These are phyloP conservation scores for Diaporthe sp. DNA, from an alignment of 2,329 filamentous ascomycete species.

Conservation along the genomic window DNA sequence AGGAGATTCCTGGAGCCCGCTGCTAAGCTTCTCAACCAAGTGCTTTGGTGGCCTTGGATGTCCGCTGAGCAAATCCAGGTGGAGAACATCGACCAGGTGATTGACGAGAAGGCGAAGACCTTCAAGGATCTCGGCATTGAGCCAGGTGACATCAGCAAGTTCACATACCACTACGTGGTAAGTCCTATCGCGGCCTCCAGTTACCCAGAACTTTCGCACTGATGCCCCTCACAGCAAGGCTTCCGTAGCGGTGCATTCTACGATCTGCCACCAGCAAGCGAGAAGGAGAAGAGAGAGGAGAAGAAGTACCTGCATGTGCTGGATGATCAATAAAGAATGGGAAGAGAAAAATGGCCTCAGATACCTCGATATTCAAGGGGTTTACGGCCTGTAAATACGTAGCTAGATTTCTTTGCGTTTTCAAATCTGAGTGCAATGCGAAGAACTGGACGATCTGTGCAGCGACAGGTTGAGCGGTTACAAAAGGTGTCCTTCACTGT, in stretches of 20 bases:
- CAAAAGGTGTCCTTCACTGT: neutral
- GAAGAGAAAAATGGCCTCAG: slow-evolving; percentile 43
- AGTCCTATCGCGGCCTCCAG: slow-evolving; percentile 51
- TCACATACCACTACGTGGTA: slow-evolving; percentile 95
- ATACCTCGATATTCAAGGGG: slow-evolving; percentile 39
- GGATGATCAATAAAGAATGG: slow-evolving; percentile 81
- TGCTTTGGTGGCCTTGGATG: slow-evolving; percentile 89
- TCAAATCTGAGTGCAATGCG: slow-evolving; percentile 39
- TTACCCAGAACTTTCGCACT: slow-evolving; percentile 38
- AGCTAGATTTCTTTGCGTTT: slow-evolving; percentile 47
- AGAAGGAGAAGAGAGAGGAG: slow-evolving; percentile 94
- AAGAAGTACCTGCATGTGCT: slow-evolving; percentile 97
- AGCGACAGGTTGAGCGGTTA: neutral
- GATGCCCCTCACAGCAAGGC: slow-evolving; percentile 74
- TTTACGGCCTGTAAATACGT: slow-evolving; percentile 47
- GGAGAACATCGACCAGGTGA: slow-evolving; percentile 92
- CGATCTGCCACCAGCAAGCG: slow-evolving; percentile 93
- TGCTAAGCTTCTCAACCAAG: slow-evolving; percentile 81
- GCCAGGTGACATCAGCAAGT: slow-evolving; percentile 86
- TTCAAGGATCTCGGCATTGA: slow-evolving; percentile 94
- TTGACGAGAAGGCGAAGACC: slow-evolving; percentile 93
- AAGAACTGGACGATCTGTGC: slow-evolving; percentile 13
- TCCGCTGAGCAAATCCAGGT: slow-evolving; percentile 90
- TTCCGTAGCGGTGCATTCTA: slow-evolving; percentile 92
- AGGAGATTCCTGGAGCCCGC: slow-evolving; percentile 83